phyloP scores from a whole-genome alignment of 176 grass and related monocot genomes.

The Aegilops speltoides region DNA sequence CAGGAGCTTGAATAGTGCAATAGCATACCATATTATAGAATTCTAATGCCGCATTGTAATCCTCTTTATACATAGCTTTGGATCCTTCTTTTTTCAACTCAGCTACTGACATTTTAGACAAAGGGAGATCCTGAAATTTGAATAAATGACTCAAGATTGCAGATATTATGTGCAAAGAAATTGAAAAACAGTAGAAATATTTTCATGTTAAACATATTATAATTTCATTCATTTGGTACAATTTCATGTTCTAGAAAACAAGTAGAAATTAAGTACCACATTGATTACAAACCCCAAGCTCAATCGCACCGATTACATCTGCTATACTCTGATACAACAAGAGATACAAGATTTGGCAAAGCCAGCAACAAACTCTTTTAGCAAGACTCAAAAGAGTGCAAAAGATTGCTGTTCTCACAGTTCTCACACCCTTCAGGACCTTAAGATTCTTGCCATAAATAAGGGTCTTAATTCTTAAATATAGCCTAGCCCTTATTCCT shows the following conservation, averaged over 20 bases:
- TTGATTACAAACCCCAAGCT: neutral
- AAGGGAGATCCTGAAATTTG: neutral
- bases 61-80: neutral
- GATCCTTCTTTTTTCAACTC: neutral
- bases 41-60: neutral
- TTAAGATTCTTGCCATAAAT: too few species aligned
- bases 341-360: too few species aligned
- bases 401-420: too few species aligned
- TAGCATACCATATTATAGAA: constrained; percentile 1
- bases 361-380: too few species aligned
- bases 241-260: neutral
- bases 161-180: neutral
- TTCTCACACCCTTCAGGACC: too few species aligned
- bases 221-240: neutral
- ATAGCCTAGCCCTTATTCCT: too few species aligned
- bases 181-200: neutral
- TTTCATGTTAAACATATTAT: neutral
- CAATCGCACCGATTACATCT: neutral
- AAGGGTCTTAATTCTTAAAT: too few species aligned
- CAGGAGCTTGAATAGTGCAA: neutral
- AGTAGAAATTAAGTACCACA: neutral
- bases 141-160: neutral
- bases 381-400: too few species aligned
- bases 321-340: neutral
- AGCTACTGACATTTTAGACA: constrained; percentile 1